These are phyloP conservation scores for Penicillium coprophilum DNA, from an alignment of 495 filamentous ascomycete species.

Conservation along the genomic window DNA sequence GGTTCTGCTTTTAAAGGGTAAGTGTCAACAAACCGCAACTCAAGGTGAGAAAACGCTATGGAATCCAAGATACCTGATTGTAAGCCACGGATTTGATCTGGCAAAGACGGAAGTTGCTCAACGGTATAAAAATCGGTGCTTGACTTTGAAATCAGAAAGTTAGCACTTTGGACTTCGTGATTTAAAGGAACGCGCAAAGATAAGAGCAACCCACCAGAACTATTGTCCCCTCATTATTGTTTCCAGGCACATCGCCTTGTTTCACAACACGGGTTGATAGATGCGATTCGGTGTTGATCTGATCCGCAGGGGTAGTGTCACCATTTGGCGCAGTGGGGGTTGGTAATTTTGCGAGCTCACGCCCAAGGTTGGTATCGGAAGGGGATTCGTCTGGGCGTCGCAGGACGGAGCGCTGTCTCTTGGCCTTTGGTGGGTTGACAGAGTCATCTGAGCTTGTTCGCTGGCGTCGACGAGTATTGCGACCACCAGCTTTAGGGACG, in stretches of 20 bases:
- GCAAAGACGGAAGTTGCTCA: conserved; percentile 76
- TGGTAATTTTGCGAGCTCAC: conserved; percentile 22
- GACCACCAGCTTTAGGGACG: conserved; percentile 53
- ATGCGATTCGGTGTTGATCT: conserved; percentile 32
- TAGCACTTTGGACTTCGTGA: conserved; percentile 19
- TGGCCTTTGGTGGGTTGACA: conserved; percentile 64
- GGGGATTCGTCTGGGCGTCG: conserved; percentile 51
- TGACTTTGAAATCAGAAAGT: conserved; percentile 53
- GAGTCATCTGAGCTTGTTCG: conserved; percentile 65
- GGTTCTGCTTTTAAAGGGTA: conserved; percentile 24
- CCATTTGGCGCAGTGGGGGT: conserved; percentile 11
- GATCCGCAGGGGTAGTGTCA: conserved; percentile 13
- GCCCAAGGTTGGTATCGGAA: conserved; percentile 23
- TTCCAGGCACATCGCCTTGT: conserved; percentile 46
- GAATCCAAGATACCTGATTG: conserved; percentile 49
- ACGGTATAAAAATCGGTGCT: conserved; percentile 85
- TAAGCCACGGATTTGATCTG: conserved; percentile 66
- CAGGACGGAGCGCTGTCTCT: conserved; percentile 66
- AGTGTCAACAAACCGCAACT: conserved; percentile 19
- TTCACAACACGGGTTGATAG: conserved; percentile 64
- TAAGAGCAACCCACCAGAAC: conserved; percentile 55
- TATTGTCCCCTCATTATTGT: conserved; percentile 58
- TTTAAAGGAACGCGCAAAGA: conserved; percentile 5
- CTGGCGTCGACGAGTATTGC: conserved; percentile 65
- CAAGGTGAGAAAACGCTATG: conserved; percentile 14